Percentiles rank a stretch among this genome's conserved stretches.
Evolutionary conservation across 2,329 filamentous ascomycete genomes (phyloP).

Genomic region (Apiospora pterosperma): DNA sequence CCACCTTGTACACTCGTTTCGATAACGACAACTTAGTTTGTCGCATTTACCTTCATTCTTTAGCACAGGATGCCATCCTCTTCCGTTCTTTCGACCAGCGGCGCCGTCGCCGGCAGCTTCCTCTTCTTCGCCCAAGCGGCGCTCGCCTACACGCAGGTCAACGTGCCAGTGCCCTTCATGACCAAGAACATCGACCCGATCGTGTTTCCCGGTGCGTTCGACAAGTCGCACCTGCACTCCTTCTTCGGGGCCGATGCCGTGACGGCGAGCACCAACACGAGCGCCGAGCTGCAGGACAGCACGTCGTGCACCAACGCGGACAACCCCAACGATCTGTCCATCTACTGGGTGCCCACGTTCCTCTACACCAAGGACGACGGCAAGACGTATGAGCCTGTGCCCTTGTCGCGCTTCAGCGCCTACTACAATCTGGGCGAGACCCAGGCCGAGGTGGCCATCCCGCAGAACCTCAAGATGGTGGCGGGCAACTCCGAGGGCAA

Average conservation of each 20-base stretch:
- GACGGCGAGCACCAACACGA: conserved; percentile 18
- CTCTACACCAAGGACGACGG: conserved; percentile 31
- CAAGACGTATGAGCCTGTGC: conserved; percentile 36
- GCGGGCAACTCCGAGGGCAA: conserved; percentile 37
- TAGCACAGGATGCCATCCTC: background rate
- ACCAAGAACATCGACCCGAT: conserved; percentile 24
- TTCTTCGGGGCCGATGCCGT: conserved; percentile 21
- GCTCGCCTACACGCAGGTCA: background rate
- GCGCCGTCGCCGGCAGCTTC: background rate
- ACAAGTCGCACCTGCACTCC: conserved; percentile 20
- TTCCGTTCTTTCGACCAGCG: background rate
- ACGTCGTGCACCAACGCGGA: conserved; percentile 21
- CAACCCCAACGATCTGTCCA: conserved; percentile 27
- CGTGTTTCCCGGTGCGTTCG: conserved; percentile 18
- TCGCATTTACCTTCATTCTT: background rate
- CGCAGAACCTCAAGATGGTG: conserved; percentile 24
- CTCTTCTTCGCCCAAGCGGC: background rate
- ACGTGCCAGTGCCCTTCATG: conserved; percentile 14
- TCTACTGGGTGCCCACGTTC: conserved; percentile 20
- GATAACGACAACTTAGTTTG: background rate
- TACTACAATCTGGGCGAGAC: conserved; percentile 18
- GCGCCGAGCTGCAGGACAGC: conserved; percentile 24
- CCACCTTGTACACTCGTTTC: background rate
- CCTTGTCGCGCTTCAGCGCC: conserved; percentile 14
- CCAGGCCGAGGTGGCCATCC: conserved; percentile 16